Conservation (phyloP, 192 early-diverging fungal genomes). For the Backusella australiensis region DNA sequence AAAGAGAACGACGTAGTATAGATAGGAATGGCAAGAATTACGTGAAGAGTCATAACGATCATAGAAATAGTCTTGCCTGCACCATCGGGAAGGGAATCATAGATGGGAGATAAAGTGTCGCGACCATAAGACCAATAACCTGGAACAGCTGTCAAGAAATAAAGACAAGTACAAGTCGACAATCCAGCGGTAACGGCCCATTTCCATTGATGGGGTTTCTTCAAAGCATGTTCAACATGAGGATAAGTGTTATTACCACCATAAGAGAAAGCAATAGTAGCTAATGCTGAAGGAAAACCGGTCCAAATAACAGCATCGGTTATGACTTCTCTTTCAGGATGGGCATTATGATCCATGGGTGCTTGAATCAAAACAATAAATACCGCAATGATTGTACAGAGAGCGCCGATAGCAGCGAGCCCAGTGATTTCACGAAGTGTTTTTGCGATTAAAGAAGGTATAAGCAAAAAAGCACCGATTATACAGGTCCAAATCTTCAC, state of each 20-base stretch:
- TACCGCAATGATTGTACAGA: slow-evolving; percentile 73
- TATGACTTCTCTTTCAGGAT: slow-evolving; percentile 30
- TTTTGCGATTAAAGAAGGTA: slow-evolving; percentile 76
- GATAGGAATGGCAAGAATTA: slow-evolving; percentile 77
- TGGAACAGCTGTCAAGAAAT: slow-evolving; percentile 63
- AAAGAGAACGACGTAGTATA: slow-evolving; percentile 71
- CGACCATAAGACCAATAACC: slow-evolving; percentile 76
- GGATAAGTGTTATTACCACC: slow-evolving; percentile 83
- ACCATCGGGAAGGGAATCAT: slow-evolving; percentile 66
- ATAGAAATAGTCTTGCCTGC: slow-evolving; percentile 56
- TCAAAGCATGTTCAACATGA: slow-evolving; percentile 82
- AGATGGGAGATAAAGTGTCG: slow-evolving; percentile 66
- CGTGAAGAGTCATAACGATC: slow-evolving; percentile 78
- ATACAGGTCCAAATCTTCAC: slow-evolving; percentile 61
- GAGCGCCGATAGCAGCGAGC: slow-evolving; percentile 71
- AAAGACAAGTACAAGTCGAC: slow-evolving; percentile 65
- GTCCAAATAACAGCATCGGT: slow-evolving; percentile 59
- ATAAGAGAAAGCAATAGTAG: slow-evolving; percentile 82
- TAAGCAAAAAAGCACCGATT: slow-evolving; percentile 57
- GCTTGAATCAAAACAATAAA: slow-evolving; percentile 67
- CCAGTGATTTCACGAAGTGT: slow-evolving; percentile 77
- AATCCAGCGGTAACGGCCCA: slow-evolving; percentile 64
- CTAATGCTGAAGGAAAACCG: slow-evolving; percentile 72
- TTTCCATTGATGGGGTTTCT: slow-evolving; percentile 66
- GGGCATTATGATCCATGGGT: slow-evolving; percentile 43